phyloP scores from a whole-genome alignment of 1,284 basidiomycete genomes.

The Peniophora sp. region DNA sequence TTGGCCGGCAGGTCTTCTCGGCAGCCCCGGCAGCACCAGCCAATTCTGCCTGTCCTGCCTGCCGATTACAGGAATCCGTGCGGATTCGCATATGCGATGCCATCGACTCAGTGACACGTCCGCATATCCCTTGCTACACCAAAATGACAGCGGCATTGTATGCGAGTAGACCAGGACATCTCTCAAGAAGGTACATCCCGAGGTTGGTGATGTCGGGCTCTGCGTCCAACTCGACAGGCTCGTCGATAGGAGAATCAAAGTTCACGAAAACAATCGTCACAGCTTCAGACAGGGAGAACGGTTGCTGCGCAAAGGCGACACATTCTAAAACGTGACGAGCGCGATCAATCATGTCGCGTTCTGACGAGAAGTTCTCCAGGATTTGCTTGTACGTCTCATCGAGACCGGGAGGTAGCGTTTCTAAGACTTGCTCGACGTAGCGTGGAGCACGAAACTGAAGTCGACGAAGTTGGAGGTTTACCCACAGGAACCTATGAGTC shows the following conservation, averaged over 20 bases:
- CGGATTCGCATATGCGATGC: no score
- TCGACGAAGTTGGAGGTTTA: neutral
- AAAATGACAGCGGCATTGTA: no score
- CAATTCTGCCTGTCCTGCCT: no score
- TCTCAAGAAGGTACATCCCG: neutral
- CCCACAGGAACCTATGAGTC: neutral
- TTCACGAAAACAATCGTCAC: neutral
- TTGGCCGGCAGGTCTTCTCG: no score
- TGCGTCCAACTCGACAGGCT: neutral
- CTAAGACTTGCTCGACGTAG: neutral
- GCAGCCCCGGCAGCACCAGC: no score
- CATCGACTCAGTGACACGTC: no score
- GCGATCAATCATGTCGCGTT: neutral
- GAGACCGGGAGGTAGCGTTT: neutral
- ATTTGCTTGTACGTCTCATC: neutral
- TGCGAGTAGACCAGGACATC: no score
- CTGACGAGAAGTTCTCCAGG: neutral
- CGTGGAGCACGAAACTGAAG: neutral
- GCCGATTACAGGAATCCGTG: no score
- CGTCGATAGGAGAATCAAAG: neutral
- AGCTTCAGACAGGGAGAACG: neutral
- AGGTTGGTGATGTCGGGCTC: neutral
- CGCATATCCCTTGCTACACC: no score
- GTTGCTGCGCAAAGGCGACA: neutral
- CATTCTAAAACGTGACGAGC: neutral